Evolutionary conservation across 2,329 filamentous ascomycete genomes (phyloP).

Genomic region (Hymenoscyphus salicellus): DNA sequence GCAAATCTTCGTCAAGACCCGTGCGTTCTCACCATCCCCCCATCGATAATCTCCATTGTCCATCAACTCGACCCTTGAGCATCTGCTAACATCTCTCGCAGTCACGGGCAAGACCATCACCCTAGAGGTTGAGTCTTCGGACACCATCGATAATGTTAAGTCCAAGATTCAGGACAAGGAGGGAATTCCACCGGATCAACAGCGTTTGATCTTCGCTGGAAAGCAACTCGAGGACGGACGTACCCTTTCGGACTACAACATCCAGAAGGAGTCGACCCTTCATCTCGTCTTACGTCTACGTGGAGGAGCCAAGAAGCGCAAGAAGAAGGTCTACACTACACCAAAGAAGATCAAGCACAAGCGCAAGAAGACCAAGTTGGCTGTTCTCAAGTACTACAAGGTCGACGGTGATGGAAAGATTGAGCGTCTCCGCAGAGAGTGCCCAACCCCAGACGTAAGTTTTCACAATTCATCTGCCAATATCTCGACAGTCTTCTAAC

Average conservation of each 20-base stretch:
- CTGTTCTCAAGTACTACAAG: slow-evolving; percentile 99
- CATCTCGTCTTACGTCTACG: slow-evolving; percentile 97
- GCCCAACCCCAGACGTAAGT: slow-evolving; percentile 83
- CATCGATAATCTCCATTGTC: background rate
- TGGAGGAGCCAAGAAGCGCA: slow-evolving; percentile 99
- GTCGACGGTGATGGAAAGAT: slow-evolving; percentile 99
- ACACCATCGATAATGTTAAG: slow-evolving; percentile 99
- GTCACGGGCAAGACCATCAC: slow-evolving; percentile 99
- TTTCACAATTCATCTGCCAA: background rate
- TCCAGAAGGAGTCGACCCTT: slow-evolving; percentile 99
- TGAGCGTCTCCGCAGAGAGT: slow-evolving; percentile 97
- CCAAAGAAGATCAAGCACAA: slow-evolving; percentile 99
- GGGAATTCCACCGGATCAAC: slow-evolving; percentile 97
- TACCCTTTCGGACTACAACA: slow-evolving; percentile 99
- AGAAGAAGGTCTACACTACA: slow-evolving; percentile 99
- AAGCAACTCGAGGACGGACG: slow-evolving; percentile 99
- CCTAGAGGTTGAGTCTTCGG: slow-evolving; percentile 99
- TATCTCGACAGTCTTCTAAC: slow-evolving; percentile 36
- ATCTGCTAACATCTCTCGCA: slow-evolving; percentile 6
- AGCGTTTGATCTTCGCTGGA: slow-evolving; percentile 99
- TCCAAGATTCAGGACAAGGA: slow-evolving; percentile 99
- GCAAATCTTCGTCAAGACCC: slow-evolving; percentile 67
- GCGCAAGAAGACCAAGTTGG: slow-evolving; percentile 99
- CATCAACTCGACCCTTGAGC: background rate
- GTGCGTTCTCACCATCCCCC: slow-evolving; percentile 1